phyloP scores from a whole-genome alignment of 495 filamentous ascomycete species.

The Xylaria palmicola region DNA sequence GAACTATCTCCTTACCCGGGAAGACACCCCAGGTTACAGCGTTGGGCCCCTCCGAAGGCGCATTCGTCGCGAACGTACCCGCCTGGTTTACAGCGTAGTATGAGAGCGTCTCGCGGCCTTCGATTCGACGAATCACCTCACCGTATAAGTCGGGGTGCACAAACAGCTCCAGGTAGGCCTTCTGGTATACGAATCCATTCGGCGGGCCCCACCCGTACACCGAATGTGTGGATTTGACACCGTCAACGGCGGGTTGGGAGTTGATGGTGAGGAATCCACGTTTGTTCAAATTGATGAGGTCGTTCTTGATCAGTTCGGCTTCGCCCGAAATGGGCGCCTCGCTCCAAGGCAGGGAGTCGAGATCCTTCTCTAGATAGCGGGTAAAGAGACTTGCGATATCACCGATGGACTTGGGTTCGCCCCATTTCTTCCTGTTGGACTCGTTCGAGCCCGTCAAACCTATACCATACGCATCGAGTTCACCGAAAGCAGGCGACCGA shows the following conservation, averaged over 20 bases:
- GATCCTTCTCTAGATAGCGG: constrained; percentile 72
- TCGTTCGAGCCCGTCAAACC: constrained; percentile 96
- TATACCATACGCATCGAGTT: constrained; percentile 93
- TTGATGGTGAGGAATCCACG: constrained; percentile 94
- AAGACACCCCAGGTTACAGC: constrained; percentile 99
- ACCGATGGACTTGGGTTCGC: constrained; percentile 71
- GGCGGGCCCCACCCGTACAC: constrained; percentile 91
- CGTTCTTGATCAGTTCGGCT: constrained; percentile 69
- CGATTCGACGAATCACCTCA: constrained; percentile 77
- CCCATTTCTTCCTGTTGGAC: constrained; percentile 94
- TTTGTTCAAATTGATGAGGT: constrained; percentile 77
- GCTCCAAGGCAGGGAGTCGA: constrained; percentile 91
- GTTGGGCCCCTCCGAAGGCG: constrained; percentile 81
- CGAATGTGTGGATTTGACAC: constrained; percentile 83
- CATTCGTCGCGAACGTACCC: constrained; percentile 82
- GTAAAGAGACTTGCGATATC: constrained; percentile 84
- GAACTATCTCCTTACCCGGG: constrained; percentile 97
- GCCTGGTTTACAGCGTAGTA: constrained; percentile 88
- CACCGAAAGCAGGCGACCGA: constrained; percentile 93
- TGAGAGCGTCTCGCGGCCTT: constrained; percentile 75
- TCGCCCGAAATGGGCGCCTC: constrained; percentile 83
- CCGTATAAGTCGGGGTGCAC: constrained; percentile 75
- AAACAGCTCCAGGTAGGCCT: constrained; percentile 92
- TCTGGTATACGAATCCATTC: constrained; percentile 97
- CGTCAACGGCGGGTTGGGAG: constrained; percentile 93